These are phyloP conservation scores for Chalciporus pseudorubinellus DNA, from an alignment of 768 basidiomycete species.

Conservation along the genomic window DNA sequence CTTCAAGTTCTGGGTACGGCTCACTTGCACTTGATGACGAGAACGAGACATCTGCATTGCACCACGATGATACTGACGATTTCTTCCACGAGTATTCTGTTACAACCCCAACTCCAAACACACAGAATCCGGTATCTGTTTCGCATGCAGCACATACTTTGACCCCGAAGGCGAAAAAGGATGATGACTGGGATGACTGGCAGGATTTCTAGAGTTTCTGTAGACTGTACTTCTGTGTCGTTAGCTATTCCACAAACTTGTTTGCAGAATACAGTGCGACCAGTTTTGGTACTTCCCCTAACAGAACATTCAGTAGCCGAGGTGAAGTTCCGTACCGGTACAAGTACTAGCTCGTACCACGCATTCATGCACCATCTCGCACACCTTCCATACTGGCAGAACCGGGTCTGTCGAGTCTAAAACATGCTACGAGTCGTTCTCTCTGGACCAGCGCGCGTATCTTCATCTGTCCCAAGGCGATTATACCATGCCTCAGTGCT, in stretches of 20 bases:
- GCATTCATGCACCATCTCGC: neutral
- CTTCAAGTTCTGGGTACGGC: slow-evolving; percentile 51
- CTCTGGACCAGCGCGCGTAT: slow-evolving; percentile 9
- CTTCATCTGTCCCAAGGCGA: slow-evolving; percentile 21
- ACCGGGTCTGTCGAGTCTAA: neutral
- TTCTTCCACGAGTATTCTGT: slow-evolving; percentile 45
- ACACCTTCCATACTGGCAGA: neutral
- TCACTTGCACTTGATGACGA: slow-evolving; percentile 45
- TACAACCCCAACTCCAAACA: slow-evolving; percentile 15
- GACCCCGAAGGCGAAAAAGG: slow-evolving; percentile 31
- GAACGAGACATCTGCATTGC: slow-evolving; percentile 59
- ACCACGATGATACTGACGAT: slow-evolving; percentile 60
- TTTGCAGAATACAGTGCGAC: neutral
- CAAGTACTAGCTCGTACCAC: neutral
- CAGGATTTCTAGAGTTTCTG: slow-evolving; percentile 67
- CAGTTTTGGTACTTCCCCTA: slow-evolving; percentile 2
- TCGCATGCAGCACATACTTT: slow-evolving; percentile 7
- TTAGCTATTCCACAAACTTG: neutral
- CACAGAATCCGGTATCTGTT: slow-evolving; percentile 3
- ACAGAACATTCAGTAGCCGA: slow-evolving; percentile 4
- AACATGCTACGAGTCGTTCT: slow-evolving; percentile 22
- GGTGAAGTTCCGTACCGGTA: slow-evolving; percentile 24
- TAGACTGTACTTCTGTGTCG: neutral
- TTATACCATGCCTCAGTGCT: slow-evolving; percentile 71
- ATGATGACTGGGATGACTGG: slow-evolving; percentile 76